Base-by-base conservation (phyloP, 352 stramenopile species). In the Phytophthora pistaciae region DNA sequence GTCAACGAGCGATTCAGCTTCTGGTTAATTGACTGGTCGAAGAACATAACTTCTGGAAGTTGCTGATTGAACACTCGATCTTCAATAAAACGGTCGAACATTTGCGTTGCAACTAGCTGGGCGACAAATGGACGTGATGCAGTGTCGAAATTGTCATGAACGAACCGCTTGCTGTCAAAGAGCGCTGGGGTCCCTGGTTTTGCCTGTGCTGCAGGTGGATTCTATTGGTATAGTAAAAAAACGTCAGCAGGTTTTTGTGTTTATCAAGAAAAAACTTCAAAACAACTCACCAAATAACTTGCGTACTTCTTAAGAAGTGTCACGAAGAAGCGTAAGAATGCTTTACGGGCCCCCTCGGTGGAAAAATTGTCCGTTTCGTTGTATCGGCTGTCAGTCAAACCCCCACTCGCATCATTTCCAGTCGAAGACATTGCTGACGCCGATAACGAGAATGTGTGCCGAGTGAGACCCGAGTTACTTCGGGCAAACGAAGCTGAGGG, bases 61-160 rank as follows among this genome's bases (percentile, higher is more conserved):
- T 81, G 68, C 20, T 83, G 74, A 63, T 83, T 91, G 53, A 91
- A 87, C 20, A 91, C 76, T 16, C 88, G 84, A 50, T 96, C 88
- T 79, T 94, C 85, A 58, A 91, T 83, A 56, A 96, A 96, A 3
- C 88, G 87, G 65, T 94, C 83, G 64, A 96, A 96, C 87, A 96
- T 94, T 56, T 95, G 88, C 7, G 88, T 94, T 27, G 56, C 74
- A 25, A 94, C 80, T 27, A 95, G 59, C 23, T 90, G 79, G 16
- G 80, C 53, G 21, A 95, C 71, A 74, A 93, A 94, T 25, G 83
- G 74, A 1, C 82, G 76, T 1, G 88, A 92, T 7, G 74, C 63
- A 31, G 76, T 56, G 64, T 95, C 88, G 40, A 75, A 77, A 64
- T 91, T 89, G 13, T 95, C 88, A 5, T 88, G 86, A 9, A 95